Percentiles rank a stretch among this genome's conserved stretches.
These are phyloP conservation scores for Brassica nigra DNA, from an alignment of 345 rosid genomes.

Conservation along the genomic window DNA sequence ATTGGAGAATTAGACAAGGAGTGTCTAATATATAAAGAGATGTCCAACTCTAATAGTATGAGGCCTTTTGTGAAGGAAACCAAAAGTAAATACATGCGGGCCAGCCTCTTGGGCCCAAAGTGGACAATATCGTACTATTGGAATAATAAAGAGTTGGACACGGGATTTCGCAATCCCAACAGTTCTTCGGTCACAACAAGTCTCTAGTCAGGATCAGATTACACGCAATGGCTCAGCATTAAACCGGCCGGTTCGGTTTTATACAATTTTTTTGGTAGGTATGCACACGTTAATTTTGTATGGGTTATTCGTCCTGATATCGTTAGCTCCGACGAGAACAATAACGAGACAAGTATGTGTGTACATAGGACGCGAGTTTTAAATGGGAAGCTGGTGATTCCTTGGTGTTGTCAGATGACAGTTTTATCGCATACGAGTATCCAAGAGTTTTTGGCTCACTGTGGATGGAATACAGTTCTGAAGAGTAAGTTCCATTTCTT, in stretches of 20 bases:
- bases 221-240: constrained; percentile 72
- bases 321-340: constrained; percentile 40
- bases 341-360: background rate
- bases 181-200: constrained; percentile 55
- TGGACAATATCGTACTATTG: no score
- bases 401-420: constrained; percentile 71
- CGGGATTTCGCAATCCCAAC: no score
- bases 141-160: no score
- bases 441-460: constrained; percentile 81
- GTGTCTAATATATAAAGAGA: no score
- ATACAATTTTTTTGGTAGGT: constrained; percentile 78
- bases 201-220: constrained; percentile 80
- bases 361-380: constrained; percentile 25
- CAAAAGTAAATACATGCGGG: no score
- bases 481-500: constrained; percentile 68
- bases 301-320: constrained; percentile 83
- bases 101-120: no score
- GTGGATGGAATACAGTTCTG: constrained; percentile 81
- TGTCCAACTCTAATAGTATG: no score
- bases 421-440: constrained; percentile 60
- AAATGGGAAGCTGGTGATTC: constrained; percentile 42
- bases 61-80: no score
- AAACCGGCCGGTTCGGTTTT: constrained; percentile 64
- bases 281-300: constrained; percentile 63
- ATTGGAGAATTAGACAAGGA: no score